Evolutionary conservation across 2,329 filamentous ascomycete genomes (phyloP).

Genomic region (Plectosphaerella sp.): DNA sequence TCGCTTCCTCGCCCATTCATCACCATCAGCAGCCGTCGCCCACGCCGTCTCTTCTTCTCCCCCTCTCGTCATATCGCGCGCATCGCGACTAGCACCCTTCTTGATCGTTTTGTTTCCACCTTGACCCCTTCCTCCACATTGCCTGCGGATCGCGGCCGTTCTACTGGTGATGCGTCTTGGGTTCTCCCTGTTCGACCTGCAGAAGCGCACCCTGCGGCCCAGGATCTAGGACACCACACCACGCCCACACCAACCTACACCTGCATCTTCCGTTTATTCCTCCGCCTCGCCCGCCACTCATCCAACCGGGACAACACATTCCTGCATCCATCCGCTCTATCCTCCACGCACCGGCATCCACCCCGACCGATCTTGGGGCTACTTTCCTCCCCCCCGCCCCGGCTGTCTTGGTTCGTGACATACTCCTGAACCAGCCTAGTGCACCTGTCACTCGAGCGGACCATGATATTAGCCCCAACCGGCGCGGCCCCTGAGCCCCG

Average conservation of each 20-base stretch:
- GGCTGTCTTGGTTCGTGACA: constrained; percentile 5
- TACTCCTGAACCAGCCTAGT: constrained; percentile 14
- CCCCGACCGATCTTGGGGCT: constrained; percentile 5
- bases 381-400: background rate
- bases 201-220: background rate
- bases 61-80: no score
- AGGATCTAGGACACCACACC: background rate
- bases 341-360: constrained; percentile 7
- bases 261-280: constrained; percentile 5
- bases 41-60: no score
- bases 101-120: no score
- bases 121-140: background rate
- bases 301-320: constrained; percentile 1
- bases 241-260: background rate
- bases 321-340: background rate
- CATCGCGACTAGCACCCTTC: no score
- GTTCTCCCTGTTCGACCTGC: background rate
- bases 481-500: background rate
- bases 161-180: background rate
- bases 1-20: no score
- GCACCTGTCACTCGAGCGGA: constrained; percentile 12
- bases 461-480: constrained; percentile 10
- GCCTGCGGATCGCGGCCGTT: background rate
- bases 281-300: constrained; percentile 3
- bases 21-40: no score